Percentiles rank a stretch among this genome's conserved stretches.
phyloP scores from a whole-genome alignment of 768 basidiomycete species.

The Cystoderma amianthinum region DNA sequence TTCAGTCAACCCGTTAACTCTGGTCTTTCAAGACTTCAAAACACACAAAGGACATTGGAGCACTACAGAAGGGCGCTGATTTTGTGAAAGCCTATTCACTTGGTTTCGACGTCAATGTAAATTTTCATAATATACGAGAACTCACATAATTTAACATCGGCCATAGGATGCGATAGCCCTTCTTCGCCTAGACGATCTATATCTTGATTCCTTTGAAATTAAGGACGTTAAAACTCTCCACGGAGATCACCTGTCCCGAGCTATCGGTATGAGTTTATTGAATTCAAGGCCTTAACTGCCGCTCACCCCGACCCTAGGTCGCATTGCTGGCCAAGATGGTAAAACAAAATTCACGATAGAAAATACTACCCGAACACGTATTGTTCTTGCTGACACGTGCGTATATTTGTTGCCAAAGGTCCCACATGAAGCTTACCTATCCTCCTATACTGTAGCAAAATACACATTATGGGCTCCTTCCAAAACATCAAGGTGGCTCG shows the following conservation, averaged over 20 bases:
- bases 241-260: conserved; percentile 96
- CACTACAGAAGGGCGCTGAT: conserved; percentile 94
- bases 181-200: conserved; percentile 91
- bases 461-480: conserved; percentile 97
- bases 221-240: conserved; percentile 98
- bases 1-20: too few relatives aligned
- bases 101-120: conserved; percentile 92
- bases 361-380: conserved; percentile 94
- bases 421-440: not conserved
- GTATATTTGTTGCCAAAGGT: conserved; percentile 19
- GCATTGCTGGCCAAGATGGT: conserved; percentile 97
- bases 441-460: conserved; percentile 55
- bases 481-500: conserved; percentile 98
- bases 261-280: conserved; percentile 56
- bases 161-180: conserved; percentile 90
- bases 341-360: conserved; percentile 99
- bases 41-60: conserved; percentile 88
- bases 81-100: conserved; percentile 93
- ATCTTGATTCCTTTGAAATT: conserved; percentile 97
- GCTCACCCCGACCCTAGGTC: conserved; percentile 44
- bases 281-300: conserved; percentile 3
- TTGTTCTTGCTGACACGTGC: conserved; percentile 95
- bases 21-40: conserved; percentile 73
- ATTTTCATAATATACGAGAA: not conserved
- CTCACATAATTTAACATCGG: not conserved